Evolutionary conservation across 2,329 filamentous ascomycete genomes (phyloP).

Genomic region (Pestalotiopsis sp.): DNA sequence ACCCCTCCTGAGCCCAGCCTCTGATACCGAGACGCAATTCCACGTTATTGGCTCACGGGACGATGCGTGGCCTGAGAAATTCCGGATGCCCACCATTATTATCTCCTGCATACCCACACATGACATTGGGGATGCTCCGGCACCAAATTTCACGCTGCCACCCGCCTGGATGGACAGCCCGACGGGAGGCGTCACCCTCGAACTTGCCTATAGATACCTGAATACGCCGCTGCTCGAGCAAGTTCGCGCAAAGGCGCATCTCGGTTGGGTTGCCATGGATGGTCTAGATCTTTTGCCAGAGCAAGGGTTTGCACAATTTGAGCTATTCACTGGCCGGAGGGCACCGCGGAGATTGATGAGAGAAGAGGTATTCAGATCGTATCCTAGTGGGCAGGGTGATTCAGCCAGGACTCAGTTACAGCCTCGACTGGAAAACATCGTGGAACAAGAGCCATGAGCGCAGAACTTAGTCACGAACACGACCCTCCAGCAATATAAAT

Average conservation of each 20-base stretch:
- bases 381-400: conserved; percentile 44
- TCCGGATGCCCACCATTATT: conserved; percentile 71
- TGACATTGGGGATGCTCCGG: conserved; percentile 62
- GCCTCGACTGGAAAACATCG: conserved; percentile 41
- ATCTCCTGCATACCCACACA: conserved; percentile 78
- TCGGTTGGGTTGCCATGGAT: conserved; percentile 76
- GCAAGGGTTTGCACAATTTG: conserved; percentile 81
- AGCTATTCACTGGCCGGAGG: conserved; percentile 74
- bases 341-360: conserved; percentile 74
- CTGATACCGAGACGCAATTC: conserved; percentile 47
- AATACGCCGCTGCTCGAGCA: conserved; percentile 73
- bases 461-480: not conserved
- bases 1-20: conserved; percentile 44
- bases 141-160: conserved; percentile 72
- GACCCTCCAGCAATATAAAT: not conserved
- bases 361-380: conserved; percentile 58
- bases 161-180: conserved; percentile 70
- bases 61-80: conserved; percentile 66
- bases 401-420: conserved; percentile 43
- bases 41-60: conserved; percentile 61
- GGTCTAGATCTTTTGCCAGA: conserved; percentile 77
- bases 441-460: conserved; percentile 40
- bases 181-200: conserved; percentile 76
- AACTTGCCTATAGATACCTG: conserved; percentile 75
- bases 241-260: conserved; percentile 59